A percentile compares a stretch with the other conserved stretches of the same genome.
Conservation (phyloP, 2,329 filamentous ascomycete species). For the Decorospora gaudefroyi region DNA sequence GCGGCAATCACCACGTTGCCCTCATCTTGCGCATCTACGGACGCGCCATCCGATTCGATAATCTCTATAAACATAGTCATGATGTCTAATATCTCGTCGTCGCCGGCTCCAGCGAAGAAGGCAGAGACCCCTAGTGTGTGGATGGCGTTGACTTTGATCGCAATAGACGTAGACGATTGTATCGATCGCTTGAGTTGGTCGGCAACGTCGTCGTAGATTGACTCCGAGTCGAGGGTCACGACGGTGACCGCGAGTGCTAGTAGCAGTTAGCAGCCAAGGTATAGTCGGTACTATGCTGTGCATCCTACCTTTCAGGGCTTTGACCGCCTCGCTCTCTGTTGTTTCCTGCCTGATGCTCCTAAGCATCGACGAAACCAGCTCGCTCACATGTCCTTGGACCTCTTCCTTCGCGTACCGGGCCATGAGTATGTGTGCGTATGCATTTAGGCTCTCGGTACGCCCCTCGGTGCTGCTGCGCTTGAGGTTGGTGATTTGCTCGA, state of each 20-base stretch:
- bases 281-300: background rate
- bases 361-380: conserved; percentile 68
- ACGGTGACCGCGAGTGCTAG: conserved; percentile 69
- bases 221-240: conserved; percentile 67
- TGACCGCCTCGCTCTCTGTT: conserved; percentile 69
- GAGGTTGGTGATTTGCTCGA: conserved; percentile 73
- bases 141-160: conserved; percentile 72
- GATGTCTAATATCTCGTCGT: conserved; percentile 69
- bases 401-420: conserved; percentile 68
- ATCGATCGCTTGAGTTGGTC: conserved; percentile 64
- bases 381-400: conserved; percentile 62
- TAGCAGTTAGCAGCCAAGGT: conserved; percentile 21
- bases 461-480: conserved; percentile 77
- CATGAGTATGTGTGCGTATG: conserved; percentile 68
- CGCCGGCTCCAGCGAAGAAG: conserved; percentile 74
- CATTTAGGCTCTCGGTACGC: conserved; percentile 66
- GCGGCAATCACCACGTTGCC: conserved; percentile 73
- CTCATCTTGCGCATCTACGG: conserved; percentile 71
- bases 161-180: conserved; percentile 67
- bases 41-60: conserved; percentile 75
- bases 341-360: conserved; percentile 71
- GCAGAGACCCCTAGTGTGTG: conserved; percentile 72
- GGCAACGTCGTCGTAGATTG: conserved; percentile 66
- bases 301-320: conserved; percentile 66
- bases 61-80: conserved; percentile 79